A percentile compares a stretch with the other conserved stretches of the same genome.
phyloP scores from a whole-genome alignment of 139 green algal species.

The Auxenochlorella pyrenoidosa region DNA sequence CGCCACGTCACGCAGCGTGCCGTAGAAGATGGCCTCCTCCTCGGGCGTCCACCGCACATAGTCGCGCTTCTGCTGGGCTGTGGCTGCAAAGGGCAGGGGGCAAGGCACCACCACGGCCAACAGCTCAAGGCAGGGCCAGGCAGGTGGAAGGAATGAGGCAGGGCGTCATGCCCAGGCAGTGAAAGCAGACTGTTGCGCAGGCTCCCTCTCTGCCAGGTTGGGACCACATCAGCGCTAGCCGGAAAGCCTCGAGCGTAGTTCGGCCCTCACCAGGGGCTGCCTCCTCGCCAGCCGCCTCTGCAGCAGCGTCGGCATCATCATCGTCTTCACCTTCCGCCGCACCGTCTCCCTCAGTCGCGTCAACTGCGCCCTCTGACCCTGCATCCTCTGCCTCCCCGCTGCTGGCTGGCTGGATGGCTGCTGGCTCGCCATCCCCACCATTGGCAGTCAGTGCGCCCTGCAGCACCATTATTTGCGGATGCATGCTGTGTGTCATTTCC shows the following conservation, averaged over 20 bases:
- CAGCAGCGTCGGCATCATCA: neutral
- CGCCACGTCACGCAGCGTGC: conserved; percentile 10
- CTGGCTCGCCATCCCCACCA: neutral
- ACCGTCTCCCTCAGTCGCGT: no score
- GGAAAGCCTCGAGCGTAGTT: neutral
- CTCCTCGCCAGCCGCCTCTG: neutral
- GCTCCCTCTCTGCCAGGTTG: no score
- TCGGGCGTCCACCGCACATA: conserved; percentile 16
- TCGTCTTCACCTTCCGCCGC: no score
- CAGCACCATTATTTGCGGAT: no score
- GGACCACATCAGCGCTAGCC: neutral
- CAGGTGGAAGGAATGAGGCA: neutral
- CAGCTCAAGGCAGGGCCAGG: neutral
- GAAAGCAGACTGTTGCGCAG: no score
- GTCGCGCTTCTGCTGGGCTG: conserved; percentile 19
- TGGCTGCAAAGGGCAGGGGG: neutral
- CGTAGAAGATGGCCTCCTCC: conserved; percentile 32
- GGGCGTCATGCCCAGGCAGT: no score
- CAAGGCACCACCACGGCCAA: neutral
- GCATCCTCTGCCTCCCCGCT: neutral
- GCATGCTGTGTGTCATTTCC: no score
- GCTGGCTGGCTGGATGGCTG: neutral
- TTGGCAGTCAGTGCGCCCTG: no score
- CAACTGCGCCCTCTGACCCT: neutral
- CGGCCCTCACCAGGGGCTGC: neutral